Base-by-base conservation (phyloP, 2,329 filamentous ascomycete genomes). In the Chaetomium globosum region DNA sequence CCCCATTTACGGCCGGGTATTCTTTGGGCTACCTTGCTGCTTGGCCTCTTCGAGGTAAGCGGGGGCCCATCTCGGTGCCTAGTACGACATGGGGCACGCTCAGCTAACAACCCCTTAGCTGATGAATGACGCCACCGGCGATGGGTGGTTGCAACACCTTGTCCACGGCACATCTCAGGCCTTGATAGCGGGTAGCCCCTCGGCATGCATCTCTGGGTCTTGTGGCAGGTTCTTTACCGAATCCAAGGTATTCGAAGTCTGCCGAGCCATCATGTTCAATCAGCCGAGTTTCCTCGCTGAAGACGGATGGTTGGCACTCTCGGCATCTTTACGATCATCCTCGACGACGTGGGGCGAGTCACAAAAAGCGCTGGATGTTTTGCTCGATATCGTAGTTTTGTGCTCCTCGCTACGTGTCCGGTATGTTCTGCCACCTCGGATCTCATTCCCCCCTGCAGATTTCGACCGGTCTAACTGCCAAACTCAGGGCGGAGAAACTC, bases 361-460 rank as follows among this genome's bases (percentile, higher is more conserved):
- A 36, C 53, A 36, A 12, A 31, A 36, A 55, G 53, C 9, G 30
- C 6, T 55, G 31, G 53, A 55, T 23, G 19, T 4, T 12, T 31
- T 55, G 53, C 53, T 55, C 21, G 53, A 55, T 36, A 55, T 55
- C 53, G 31, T 55, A 19, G 53, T 55, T 31, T 12, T 28, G 31
- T 55, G 53, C 53, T 55, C 53, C 26, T 55, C 53, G n/a, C 30
- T 55, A 19, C 53, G 53, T 55, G 53, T 55, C 23, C 53, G 33
- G 53, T 55, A 55, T 23, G 53, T 16, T 13, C 39, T 19, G 28
- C 28, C 12, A 5, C 26, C 30, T 53, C 7, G 10, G 8, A 19
- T 36, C 21, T 23, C 10, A 3, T 23, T 21, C 10, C 7, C n/a
- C 53, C 2, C 26, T 26, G 26, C 26, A 55, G 13, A 23, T 10